Percentiles rank a stretch among this genome's conserved stretches.
phyloP scores from a whole-genome alignment of 2,329 filamentous ascomycete species.

The Hyphodiscus sp. region DNA sequence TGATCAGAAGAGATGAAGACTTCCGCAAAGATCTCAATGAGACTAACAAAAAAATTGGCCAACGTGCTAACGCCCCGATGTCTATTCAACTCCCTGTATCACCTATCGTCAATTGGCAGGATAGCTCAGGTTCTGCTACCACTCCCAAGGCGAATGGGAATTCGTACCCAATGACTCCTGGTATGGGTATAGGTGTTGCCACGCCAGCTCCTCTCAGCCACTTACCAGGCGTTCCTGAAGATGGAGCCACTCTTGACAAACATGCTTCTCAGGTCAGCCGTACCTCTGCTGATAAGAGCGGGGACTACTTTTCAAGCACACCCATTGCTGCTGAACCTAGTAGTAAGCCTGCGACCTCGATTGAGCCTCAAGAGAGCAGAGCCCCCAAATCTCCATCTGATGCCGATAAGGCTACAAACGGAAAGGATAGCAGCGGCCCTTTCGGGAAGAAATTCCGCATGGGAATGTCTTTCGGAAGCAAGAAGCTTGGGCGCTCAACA shows the following conservation, averaged over 20 bases:
- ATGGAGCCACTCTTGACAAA: conserved; percentile 46
- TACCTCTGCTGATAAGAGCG: conserved; percentile 52
- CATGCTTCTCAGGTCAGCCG: conserved; percentile 49
- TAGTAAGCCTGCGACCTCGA: conserved; percentile 39
- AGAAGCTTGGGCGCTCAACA: conserved; percentile 69
- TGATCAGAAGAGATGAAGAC: conserved; percentile 72
- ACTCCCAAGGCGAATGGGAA: conserved; percentile 61
- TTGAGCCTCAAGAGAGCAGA: conserved; percentile 35
- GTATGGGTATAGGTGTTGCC: conserved; percentile 70
- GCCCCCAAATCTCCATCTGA: conserved; percentile 46
- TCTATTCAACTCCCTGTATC: conserved; percentile 52
- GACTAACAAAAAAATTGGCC: conserved; percentile 51
- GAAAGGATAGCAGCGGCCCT: conserved; percentile 53
- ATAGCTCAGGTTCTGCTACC: conserved; percentile 38
- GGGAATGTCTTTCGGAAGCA: conserved; percentile 68
- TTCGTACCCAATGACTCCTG: conserved; percentile 62
- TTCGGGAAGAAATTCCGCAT: conserved; percentile 79
- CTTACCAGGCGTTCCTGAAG: conserved; percentile 44
- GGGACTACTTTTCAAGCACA: conserved; percentile 72
- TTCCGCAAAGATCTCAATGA: conserved; percentile 65
- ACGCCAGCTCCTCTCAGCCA: conserved; percentile 47
- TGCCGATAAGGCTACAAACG: conserved; percentile 52
- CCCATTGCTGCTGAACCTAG: conserved; percentile 42
- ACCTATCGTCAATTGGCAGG: conserved; percentile 31
- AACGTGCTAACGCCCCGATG: conserved; percentile 50